Percentiles rank a stretch among this genome's conserved stretches.
Evolutionary conservation across 306 rosid species (phyloP).

Genomic region (Trichosanthes truncata): DNA sequence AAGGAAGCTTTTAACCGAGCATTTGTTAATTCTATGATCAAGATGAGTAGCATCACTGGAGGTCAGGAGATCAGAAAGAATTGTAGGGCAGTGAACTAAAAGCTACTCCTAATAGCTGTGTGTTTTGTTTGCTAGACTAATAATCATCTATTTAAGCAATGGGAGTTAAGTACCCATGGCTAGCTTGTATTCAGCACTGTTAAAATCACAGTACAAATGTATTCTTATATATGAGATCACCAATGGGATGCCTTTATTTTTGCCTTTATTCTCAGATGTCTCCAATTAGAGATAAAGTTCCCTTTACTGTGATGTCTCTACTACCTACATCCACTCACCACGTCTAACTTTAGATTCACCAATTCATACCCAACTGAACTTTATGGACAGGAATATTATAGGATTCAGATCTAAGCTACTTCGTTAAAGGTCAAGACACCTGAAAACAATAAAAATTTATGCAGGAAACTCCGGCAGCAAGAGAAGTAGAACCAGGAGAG

Average conservation of each 20-base stretch:
- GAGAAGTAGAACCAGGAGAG: background rate
- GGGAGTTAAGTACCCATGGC: background rate
- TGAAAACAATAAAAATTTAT: background rate
- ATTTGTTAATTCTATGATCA: slow-evolving; percentile 29
- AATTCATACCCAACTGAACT: background rate
- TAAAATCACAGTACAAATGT: background rate
- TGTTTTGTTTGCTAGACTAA: background rate
- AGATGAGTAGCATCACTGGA: slow-evolving; percentile 39
- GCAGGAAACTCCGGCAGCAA: background rate
- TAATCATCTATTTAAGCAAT: background rate
- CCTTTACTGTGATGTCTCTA: background rate
- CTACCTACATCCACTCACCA: background rate
- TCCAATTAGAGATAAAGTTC: background rate
- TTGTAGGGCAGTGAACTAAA: slow-evolving; percentile 32
- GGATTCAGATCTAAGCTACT: background rate
- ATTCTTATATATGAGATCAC: background rate
- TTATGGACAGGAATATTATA: background rate
- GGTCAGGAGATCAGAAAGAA: slow-evolving; percentile 52
- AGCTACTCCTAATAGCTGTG: background rate
- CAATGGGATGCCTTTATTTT: slow-evolving; percentile 3
- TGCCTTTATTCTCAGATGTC: background rate
- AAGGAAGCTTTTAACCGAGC: slow-evolving; percentile 29
- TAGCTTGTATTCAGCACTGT: slow-evolving; percentile 4
- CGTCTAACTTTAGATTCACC: background rate
- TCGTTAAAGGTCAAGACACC: background rate